Evolutionary conservation across 148 eudicot genomes (phyloP).

Genomic region (Dysphania ambrosioides): DNA sequence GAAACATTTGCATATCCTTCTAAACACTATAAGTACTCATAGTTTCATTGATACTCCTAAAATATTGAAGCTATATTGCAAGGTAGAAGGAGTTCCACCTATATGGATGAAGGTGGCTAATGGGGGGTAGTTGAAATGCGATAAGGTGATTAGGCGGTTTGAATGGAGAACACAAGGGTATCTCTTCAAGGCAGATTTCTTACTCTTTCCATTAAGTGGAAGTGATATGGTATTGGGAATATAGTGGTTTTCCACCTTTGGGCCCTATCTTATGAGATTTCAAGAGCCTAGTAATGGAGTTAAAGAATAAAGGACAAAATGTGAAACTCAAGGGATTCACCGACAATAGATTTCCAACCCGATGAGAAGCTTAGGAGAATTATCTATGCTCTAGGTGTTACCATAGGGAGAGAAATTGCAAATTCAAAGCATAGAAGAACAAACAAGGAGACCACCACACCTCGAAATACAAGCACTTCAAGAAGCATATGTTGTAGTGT

Average conservation of each 20-base stretch:
- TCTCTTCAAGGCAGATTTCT: background rate
- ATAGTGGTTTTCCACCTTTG: background rate
- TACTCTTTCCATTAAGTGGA: background rate
- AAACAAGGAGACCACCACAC: background rate
- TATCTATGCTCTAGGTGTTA: background rate
- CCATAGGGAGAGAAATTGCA: too few relatives aligned
- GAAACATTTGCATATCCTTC: background rate
- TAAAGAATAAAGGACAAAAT: background rate
- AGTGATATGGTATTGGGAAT: constrained; percentile 4
- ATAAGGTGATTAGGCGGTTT: background rate
- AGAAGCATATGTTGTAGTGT: background rate
- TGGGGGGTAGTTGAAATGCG: background rate
- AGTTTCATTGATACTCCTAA: background rate
- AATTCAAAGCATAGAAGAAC: background rate
- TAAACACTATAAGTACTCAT: background rate
- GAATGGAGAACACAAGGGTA: background rate
- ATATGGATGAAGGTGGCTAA: background rate
- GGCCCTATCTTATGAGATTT: constrained; percentile 6
- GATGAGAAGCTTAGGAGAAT: background rate
- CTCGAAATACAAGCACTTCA: background rate
- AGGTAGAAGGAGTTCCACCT: background rate
- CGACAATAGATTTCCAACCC: background rate
- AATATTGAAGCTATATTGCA: background rate
- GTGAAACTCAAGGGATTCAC: background rate
- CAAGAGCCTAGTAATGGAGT: background rate